Evolutionary conservation across 208 protist species (phyloP).

Genomic region (Acanthamoeba pearcei): DNA sequence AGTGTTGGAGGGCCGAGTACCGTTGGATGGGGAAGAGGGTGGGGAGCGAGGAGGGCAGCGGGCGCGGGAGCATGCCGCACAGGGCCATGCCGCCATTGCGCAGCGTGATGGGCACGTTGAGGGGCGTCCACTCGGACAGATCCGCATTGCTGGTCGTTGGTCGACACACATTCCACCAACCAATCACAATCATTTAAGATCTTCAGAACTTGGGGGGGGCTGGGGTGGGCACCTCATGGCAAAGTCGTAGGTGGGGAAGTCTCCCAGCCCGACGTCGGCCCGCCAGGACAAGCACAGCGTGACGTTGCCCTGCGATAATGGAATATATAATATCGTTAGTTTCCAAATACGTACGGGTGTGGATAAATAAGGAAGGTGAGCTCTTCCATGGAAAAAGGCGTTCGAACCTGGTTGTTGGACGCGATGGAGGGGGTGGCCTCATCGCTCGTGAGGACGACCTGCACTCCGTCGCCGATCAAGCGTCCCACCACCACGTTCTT

Average conservation of each 20-base stretch:
- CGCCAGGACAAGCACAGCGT: background rate
- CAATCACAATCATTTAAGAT: background rate
- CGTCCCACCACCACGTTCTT: background rate
- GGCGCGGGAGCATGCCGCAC: background rate
- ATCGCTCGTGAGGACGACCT: background rate
- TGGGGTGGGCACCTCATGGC: background rate
- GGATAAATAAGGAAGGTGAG: no score
- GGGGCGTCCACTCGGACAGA: background rate
- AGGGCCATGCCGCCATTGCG: background rate
- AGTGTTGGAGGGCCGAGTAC: background rate
- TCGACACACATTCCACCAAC: no score
- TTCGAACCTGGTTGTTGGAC: background rate
- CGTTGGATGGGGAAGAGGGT: conserved; percentile 40
- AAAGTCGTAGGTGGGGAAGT: background rate
- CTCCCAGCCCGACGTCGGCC: background rate
- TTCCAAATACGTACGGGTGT: no score
- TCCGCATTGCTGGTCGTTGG: background rate
- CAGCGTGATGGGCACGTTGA: background rate
- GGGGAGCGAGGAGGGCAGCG: background rate
- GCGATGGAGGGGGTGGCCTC: background rate
- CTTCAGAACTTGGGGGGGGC: no score
- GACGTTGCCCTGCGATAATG: background rate
- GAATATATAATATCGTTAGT: no score
- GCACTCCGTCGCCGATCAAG: background rate
- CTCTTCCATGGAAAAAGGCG: no score